A percentile compares a stretch with the other conserved stretches of the same genome.
Conservation (phyloP, 495 filamentous ascomycete species). For the Penicillium malachiteum region DNA sequence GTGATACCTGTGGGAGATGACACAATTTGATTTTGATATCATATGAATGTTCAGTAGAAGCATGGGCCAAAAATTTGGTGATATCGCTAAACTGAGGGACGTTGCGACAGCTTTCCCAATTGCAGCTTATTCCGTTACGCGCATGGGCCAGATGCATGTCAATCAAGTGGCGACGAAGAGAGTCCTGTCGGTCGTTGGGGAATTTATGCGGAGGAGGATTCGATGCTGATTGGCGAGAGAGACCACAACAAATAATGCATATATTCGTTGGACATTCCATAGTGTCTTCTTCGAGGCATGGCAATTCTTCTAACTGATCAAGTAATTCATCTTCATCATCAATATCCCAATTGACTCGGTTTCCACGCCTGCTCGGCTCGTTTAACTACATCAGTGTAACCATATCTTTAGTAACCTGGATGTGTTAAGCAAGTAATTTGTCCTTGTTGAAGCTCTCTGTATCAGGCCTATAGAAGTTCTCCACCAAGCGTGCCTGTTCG, state of each 20-base stretch:
- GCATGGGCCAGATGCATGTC: slow-evolving; percentile 22
- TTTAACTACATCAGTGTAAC: slow-evolving; percentile 18
- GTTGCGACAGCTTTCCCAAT: slow-evolving; percentile 23
- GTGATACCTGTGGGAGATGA: slow-evolving; percentile 17
- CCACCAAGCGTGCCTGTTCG: slow-evolving; percentile 25
- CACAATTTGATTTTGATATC: slow-evolving; percentile 28
- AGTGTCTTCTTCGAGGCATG: slow-evolving; percentile 11
- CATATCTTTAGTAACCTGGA: slow-evolving; percentile 32
- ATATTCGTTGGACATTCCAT: slow-evolving; percentile 24
- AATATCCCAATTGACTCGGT: slow-evolving; percentile 23
- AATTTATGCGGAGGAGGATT: slow-evolving; percentile 31
- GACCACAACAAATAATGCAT: slow-evolving; percentile 30
- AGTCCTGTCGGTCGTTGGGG: slow-evolving; percentile 27
- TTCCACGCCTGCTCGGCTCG: slow-evolving; percentile 25
- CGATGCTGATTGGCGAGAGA: slow-evolving; percentile 23
- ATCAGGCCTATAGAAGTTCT: slow-evolving; percentile 29
- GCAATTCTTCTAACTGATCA: slow-evolving; percentile 15
- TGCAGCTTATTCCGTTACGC: slow-evolving; percentile 28
- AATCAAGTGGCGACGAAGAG: slow-evolving; percentile 32
- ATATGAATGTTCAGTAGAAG: slow-evolving; percentile 20
- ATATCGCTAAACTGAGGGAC: slow-evolving; percentile 22
- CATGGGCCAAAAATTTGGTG: slow-evolving; percentile 31
- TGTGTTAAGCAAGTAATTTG: slow-evolving; percentile 23
- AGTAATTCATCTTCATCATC: slow-evolving; percentile 10
- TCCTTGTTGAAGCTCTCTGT: slow-evolving; percentile 26